Evolutionary conservation across 768 basidiomycete genomes (phyloP), one percentile per base, ranked within the genome.

Genomic region (Cubamyces sp.): DNA sequence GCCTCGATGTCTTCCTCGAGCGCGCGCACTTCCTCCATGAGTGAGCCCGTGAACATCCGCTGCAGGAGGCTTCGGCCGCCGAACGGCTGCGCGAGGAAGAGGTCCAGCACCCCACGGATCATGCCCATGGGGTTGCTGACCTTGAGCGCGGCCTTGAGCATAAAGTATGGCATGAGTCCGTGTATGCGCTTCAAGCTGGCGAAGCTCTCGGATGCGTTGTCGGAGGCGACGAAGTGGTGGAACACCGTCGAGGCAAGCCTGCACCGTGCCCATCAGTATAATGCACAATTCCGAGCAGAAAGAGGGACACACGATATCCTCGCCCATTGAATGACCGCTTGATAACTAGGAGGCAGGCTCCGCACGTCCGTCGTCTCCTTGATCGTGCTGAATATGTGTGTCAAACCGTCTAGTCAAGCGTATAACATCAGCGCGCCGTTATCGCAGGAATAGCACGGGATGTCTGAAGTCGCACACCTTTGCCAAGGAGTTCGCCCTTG

Each of bases 211-310:
- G 94, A 95, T 5, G 94, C 90, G 61, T 88, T 88, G 73, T 99
- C 97, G 21, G 94, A 85, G 0, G 97, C 97, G 30, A 97, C 86
- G 68, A 94, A 96, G 40, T 91, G 88, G 66, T 98, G 96, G 73
- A 98, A 99, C 42, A 98, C 88, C 2, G 97, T 96, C 5, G 97
- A 96, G 0, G 97, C 97, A 66, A 98, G 79, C 39, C 96, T 98
- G 69, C 8, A 23, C 4, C 6, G 37, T 40, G 23, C 14, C 15
- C 39, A 48, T 37, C 19, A 45, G 52, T 55, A 56, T 8, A 16
- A 23, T 1, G 5, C 3, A 26, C 21, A 16, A 28, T 16, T 1
- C 14, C n/a, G 14, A 26, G 5, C 5, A 8, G 18, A n/a, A 19
- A 6, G 37, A 39, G 25, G 64, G 18, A 70, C 94, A 71, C 62